Evolutionary conservation across 805 yeast genomes (phyloP), one percentile per base, ranked within the genome.

Genomic region (Ogataea nonfermentans): DNA sequence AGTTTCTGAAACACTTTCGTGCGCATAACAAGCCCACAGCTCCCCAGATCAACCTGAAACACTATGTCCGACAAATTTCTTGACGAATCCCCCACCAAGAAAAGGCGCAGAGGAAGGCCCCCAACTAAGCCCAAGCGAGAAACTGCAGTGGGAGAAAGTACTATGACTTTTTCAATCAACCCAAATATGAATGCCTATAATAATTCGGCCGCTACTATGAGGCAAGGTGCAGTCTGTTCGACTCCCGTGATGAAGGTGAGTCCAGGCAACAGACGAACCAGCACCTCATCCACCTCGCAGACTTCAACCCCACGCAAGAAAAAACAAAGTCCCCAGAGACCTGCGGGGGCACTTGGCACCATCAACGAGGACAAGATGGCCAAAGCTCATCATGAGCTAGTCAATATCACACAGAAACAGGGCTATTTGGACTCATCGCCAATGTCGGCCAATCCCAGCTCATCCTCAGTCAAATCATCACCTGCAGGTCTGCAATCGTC

Each of bases 181-280:
- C 27, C 55, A 2, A 49, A 43, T 5, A 29, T 49, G 24, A 55
- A 47, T 45, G 59, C 58, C 7, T 49, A 49, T 13, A 47, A 48
- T 16, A 49, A 53, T 29, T 56, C 62, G 6, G 60, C 62, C 6
- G 62, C 62, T 3, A 52, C 54, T 9, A 50, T 54, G 4, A 49
- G 50, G 28, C 56, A 57, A 38, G 51, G 51, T 7, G 63, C 60
- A 12, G 48, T 59, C 29, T 46, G 52, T 24, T 54, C 63, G 2
- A 55, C 57, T 6, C 63, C 65, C 6, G 53, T 59, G n/a, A 60
- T 60, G 63, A 51, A 52, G 24, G 49, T 60, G n/a, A 57, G 55
- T 14, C 63, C 62, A 4, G 54, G 45, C 14, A 45, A 49, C 34
- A 46, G 55, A 35, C 43, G 47, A 27, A 35, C 44, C 6, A 32